A percentile compares a stretch with the other conserved stretches of the same genome.
Conservation (phyloP, 2,329 filamentous ascomycete genomes). For the Stemphylium beticola region DNA sequence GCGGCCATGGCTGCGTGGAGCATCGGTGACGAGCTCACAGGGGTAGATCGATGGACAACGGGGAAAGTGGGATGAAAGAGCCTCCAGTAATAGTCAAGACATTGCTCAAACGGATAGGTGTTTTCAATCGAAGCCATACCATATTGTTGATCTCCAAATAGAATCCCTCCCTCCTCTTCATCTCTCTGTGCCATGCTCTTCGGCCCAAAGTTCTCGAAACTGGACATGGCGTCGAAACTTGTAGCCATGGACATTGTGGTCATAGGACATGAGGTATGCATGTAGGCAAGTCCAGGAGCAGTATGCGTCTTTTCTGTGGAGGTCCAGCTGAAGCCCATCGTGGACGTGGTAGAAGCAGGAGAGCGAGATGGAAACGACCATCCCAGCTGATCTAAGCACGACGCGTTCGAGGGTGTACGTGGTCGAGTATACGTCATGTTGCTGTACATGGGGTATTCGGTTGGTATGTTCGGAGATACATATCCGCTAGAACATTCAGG, state of each 20-base stretch:
- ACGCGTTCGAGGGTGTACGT: conserved; percentile 47
- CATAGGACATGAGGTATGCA: conserved; percentile 34
- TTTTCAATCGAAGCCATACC: conserved; percentile 46
- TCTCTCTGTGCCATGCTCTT: conserved; percentile 46
- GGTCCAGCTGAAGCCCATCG: conserved; percentile 41
- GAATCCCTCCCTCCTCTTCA: conserved; percentile 42
- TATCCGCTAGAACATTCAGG: conserved; percentile 41
- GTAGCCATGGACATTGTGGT: conserved; percentile 28
- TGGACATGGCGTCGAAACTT: conserved; percentile 29
- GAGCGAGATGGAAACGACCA: conserved; percentile 44
- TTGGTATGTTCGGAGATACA: conserved; percentile 35
- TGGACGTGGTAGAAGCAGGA: conserved; percentile 44
- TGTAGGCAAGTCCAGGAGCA: conserved; percentile 32
- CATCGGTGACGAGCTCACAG: conserved; percentile 50
- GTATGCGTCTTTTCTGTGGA: conserved; percentile 37
- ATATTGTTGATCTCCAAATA: conserved; percentile 47
- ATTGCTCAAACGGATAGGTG: conserved; percentile 46
- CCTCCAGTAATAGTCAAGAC: conserved; percentile 55
- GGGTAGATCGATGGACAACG: conserved; percentile 52
- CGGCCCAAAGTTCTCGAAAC: conserved; percentile 35
- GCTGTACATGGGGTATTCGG: conserved; percentile 39
- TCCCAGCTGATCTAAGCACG: conserved; percentile 34
- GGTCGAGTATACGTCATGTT: conserved; percentile 42
- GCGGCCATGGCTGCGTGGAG: conserved; percentile 54
- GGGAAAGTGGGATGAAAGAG: conserved; percentile 54